Evolutionary conservation across 345 rosid species (phyloP).

Genomic region (Passiflora organensis): DNA sequence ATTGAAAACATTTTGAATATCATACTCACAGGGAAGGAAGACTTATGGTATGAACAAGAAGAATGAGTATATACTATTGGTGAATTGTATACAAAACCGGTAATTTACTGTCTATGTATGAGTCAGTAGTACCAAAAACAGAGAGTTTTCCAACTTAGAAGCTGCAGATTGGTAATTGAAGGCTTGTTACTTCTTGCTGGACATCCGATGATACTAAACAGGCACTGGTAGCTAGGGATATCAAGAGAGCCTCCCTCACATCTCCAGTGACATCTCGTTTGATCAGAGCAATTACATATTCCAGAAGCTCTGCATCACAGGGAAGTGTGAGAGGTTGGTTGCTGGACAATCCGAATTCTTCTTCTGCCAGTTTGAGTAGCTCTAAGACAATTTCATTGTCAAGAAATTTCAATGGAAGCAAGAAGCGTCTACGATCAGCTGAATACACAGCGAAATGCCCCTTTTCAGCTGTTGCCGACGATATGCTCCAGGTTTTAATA

Average conservation of each 20-base stretch:
- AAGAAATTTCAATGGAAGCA: conserved; percentile 3
- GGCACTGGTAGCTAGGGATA: neutral
- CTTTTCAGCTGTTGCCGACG: neutral
- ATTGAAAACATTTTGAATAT: too few relatives aligned
- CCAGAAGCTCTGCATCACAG: conserved; percentile 1
- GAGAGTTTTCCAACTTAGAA: neutral
- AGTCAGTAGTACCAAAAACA: too few relatives aligned
- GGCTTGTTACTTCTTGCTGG: neutral
- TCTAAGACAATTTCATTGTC: neutral
- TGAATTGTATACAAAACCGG: too few relatives aligned
- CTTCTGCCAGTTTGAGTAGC: conserved; percentile 3
- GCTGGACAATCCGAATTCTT: neutral
- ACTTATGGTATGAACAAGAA: too few relatives aligned
- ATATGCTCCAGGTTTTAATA: neutral
- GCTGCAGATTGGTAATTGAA: conserved; percentile 1
- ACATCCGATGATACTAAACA: neutral
- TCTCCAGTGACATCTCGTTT: conserved; percentile 1
- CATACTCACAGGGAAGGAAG: too few relatives aligned
- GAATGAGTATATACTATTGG: too few relatives aligned
- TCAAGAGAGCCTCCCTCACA: neutral
- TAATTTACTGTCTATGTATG: too few relatives aligned
- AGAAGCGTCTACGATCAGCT: neutral
- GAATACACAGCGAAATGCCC: conserved; percentile 11
- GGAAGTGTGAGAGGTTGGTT: neutral
- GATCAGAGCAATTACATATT: conserved; percentile 6